These are phyloP conservation scores for Angomonas desouzai DNA, from an alignment of 208 protist species.

Conservation along the genomic window DNA sequence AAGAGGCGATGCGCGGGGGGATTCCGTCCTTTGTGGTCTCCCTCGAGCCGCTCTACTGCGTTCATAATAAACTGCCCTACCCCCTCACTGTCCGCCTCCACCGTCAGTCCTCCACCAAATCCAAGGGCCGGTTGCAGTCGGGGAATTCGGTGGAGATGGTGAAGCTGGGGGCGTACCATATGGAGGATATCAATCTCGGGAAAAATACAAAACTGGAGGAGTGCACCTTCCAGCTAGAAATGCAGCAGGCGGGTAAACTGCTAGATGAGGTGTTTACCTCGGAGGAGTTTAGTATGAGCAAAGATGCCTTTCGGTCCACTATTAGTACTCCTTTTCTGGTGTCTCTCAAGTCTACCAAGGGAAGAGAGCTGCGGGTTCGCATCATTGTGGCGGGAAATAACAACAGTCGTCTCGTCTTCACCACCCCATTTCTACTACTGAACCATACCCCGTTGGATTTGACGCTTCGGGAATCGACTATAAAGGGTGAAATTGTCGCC, in stretches of 20 bases:
- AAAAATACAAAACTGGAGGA: background rate
- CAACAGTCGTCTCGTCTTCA: conserved; percentile 32
- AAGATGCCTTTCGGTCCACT: background rate
- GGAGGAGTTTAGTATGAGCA: background rate
- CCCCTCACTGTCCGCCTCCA: conserved; percentile 24
- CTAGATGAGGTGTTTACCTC: background rate
- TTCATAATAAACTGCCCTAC: conserved; percentile 78
- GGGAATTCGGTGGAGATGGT: background rate
- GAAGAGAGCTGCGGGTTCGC: conserved; percentile 42
- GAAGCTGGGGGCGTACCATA: background rate
- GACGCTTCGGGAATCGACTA: conserved; percentile 54
- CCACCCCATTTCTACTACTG: conserved; percentile 60
- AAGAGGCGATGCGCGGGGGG: conserved; percentile 62
- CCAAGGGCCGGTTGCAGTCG: background rate
- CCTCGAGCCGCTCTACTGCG: conserved; percentile 51
- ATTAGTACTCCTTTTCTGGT: conserved; percentile 8
- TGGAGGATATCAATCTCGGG: background rate
- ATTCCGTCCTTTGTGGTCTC: conserved; percentile 62
- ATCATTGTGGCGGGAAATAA: conserved; percentile 19
- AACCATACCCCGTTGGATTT: conserved; percentile 74
- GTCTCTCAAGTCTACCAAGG: conserved; percentile 23
- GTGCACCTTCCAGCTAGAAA: conserved; percentile 21
- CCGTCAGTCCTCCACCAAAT: conserved; percentile 24
- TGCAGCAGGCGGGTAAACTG: conserved; percentile 29
- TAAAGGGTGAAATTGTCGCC: conserved; percentile 28